A percentile compares a stretch with the other conserved stretches of the same genome.
Evolutionary conservation across 2,329 filamentous ascomycete genomes (phyloP).

Genomic region (Phialophora tarda): DNA sequence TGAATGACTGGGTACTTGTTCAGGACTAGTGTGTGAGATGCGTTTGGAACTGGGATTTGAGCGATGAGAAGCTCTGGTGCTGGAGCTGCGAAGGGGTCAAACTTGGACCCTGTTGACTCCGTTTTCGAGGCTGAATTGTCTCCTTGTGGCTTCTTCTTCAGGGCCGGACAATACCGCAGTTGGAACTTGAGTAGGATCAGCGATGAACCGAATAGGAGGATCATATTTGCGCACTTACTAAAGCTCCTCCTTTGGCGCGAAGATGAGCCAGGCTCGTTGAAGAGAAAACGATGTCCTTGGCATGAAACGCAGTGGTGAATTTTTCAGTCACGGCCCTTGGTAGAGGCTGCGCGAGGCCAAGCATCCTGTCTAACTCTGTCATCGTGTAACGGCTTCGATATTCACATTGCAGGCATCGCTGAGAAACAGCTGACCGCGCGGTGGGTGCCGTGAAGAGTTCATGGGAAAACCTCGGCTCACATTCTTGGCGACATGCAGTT

Average conservation of each 20-base stretch:
- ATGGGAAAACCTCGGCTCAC: not conserved
- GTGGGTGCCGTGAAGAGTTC: not conserved
- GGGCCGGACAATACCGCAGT: conserved; percentile 56
- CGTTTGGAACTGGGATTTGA: conserved; percentile 44
- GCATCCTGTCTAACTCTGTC: conserved; percentile 24
- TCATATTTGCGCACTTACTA: conserved; percentile 27
- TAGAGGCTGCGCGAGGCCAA: conserved; percentile 31
- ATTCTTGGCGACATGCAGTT: not conserved
- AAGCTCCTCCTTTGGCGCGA: conserved; percentile 22
- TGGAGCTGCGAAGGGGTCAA: conserved; percentile 54
- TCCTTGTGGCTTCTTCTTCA: conserved; percentile 51
- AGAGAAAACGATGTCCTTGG: conserved; percentile 39
- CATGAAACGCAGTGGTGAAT: conserved; percentile 32
- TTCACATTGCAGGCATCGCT: not conserved
- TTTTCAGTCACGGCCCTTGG: conserved; percentile 29
- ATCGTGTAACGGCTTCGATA: conserved; percentile 10
- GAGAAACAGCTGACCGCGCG: not conserved
- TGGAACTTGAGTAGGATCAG: conserved; percentile 47
- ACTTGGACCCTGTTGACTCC: conserved; percentile 40
- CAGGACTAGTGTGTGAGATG: conserved; percentile 51
- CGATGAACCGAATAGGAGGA: not conserved
- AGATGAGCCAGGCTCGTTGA: conserved; percentile 36
- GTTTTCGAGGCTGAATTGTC: conserved; percentile 19
- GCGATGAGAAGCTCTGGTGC: conserved; percentile 51
- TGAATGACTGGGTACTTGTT: conserved; percentile 58